phyloP scores from a whole-genome alignment of 2,329 filamentous ascomycete genomes.

The Leptographium lundbergii region DNA sequence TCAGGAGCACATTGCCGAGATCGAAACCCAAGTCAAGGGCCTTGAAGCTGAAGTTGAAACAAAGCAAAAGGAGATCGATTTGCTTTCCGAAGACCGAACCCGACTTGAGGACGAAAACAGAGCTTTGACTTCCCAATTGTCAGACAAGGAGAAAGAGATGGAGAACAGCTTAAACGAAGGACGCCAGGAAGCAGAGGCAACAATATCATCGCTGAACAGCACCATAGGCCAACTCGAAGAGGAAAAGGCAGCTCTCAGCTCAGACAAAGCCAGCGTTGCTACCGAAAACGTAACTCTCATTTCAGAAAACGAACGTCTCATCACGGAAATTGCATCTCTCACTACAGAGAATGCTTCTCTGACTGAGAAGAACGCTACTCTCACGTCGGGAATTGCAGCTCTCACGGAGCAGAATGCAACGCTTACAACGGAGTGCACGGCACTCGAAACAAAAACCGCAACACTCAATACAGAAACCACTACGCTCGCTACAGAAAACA shows the following conservation, averaged over 20 bases:
- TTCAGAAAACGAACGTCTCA: background rate
- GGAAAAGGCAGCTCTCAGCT: background rate
- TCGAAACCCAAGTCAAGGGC: background rate
- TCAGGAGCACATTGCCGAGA: background rate
- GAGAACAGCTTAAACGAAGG: background rate
- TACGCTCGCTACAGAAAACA: background rate
- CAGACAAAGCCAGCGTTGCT: background rate
- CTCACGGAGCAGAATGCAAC: background rate
- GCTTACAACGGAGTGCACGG: background rate
- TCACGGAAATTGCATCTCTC: background rate
- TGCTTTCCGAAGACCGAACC: background rate
- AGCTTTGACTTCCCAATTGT: background rate
- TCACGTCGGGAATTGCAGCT: background rate
- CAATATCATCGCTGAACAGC: background rate
- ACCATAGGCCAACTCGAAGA: slow-evolving; percentile 1
- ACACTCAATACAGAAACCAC: background rate
- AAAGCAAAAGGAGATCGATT: slow-evolving; percentile 2
- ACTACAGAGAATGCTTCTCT: background rate
- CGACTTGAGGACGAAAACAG: background rate
- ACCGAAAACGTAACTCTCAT: background rate
- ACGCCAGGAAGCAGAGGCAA: background rate
- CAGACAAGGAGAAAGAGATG: background rate
- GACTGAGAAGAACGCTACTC: background rate
- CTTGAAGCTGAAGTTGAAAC: background rate
- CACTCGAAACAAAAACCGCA: background rate